A percentile compares a stretch with the other conserved stretches of the same genome.
phyloP scores from a whole-genome alignment of 2,329 filamentous ascomycete genomes.

The Calonectria honghensis region DNA sequence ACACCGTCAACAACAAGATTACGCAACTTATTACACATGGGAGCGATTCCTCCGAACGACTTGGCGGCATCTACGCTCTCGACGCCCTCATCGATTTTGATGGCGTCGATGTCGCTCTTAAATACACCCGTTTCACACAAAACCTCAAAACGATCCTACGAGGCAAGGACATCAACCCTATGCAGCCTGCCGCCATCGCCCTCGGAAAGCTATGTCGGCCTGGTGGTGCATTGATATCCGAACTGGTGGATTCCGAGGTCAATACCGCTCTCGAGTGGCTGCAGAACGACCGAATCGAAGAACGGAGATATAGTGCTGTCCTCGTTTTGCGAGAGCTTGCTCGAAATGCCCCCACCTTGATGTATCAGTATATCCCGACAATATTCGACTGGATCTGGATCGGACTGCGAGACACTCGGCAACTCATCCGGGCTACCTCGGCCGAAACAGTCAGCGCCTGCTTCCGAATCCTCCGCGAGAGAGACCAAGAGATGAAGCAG shows the following conservation, averaged over 20 bases:
- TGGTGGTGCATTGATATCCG: constrained; percentile 93
- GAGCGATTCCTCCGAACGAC: constrained; percentile 89
- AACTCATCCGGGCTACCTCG: constrained; percentile 93
- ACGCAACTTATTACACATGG: constrained; percentile 86
- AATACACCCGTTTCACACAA: constrained; percentile 95
- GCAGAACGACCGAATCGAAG: constrained; percentile 95
- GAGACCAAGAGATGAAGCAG: constrained; percentile 90
- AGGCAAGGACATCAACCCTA: constrained; percentile 92
- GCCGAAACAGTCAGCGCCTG: constrained; percentile 95
- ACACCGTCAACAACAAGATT: constrained; percentile 73
- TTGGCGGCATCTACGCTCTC: constrained; percentile 93
- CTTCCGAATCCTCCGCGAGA: constrained; percentile 95
- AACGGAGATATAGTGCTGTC: constrained; percentile 93
- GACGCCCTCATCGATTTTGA: constrained; percentile 97
- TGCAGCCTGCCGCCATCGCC: constrained; percentile 92
- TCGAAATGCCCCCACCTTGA: constrained; percentile 93
- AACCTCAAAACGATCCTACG: constrained; percentile 91
- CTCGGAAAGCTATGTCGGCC: constrained; percentile 93
- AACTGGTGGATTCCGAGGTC: constrained; percentile 96
- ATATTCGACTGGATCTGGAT: constrained; percentile 98
- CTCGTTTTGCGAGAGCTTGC: constrained; percentile 93
- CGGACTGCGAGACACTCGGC: constrained; percentile 90
- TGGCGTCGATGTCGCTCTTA: constrained; percentile 92
- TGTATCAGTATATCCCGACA: constrained; percentile 96
- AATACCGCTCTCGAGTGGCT: constrained; percentile 98